Base-by-base conservation (phyloP, 331 rosid species). In the Saraca asoca region DNA sequence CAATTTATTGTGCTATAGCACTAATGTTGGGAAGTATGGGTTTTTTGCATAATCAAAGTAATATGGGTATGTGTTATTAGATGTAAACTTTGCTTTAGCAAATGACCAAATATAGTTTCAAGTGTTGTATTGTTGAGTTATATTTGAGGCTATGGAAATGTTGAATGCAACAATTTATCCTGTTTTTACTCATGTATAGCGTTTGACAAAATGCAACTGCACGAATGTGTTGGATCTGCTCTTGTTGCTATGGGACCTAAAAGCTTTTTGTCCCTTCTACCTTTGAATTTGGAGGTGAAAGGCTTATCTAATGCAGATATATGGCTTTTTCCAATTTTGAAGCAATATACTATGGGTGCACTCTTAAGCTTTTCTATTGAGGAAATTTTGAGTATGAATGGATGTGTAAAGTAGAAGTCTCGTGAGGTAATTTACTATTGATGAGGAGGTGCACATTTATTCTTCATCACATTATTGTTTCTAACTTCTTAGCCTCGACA, bases 281-380 rank as follows among this genome's bases (percentile, higher is more conserved):
- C 96, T 57, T 78, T 94, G 64, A 90, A 90, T 83, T 85, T 94
- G 85, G 91, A 88, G 54, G 87, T 85, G 52, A 89, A 88, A 14
- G 88, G 81, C 66, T 64, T 67, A 50, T 68, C 85, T 35, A 76
- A 83, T 75, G 89, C 85, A 59, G 88, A 88, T 62, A 69, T 80
- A 69, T 90, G 99, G 99, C 87, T 94, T 67, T 74, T 94, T 73
- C 99, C 96, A 37, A 90, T 94, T 75, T 75, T 90, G 55, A 94
- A 90, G 82, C 99, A 83, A 65, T 73, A 90, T 76, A 94, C 76
- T 31, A 76, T 88, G 44, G 92, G 96, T 42, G 96, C 92, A 5
- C 81, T 19, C 49, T 76, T 94, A 79, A 78, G 78, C 75, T 94
- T 76, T 76, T 94, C 88, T 80, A 68, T 67, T 0, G 78, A 79